Conservation (phyloP, 1,284 basidiomycete species). For the Austroboletus novae-zelandiae region DNA sequence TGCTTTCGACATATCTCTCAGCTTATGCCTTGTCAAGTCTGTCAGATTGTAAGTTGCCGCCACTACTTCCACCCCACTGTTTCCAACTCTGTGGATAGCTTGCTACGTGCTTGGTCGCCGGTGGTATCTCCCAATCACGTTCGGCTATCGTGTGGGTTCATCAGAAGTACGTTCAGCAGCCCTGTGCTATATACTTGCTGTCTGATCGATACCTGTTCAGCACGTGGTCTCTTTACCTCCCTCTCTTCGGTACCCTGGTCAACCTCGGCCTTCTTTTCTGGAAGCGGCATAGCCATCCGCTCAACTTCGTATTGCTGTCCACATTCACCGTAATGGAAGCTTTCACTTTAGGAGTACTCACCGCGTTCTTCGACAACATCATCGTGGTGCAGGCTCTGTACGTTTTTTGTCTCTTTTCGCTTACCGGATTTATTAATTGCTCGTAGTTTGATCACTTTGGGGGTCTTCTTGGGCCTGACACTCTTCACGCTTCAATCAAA, state of each 20-base stretch:
- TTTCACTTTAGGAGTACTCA: slow-evolving; percentile 73
- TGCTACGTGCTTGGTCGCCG: slow-evolving; percentile 69
- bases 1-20: slow-evolving; percentile 4
- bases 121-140: slow-evolving; percentile 58
- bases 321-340: slow-evolving; percentile 81
- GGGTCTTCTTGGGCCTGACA: slow-evolving; percentile 84
- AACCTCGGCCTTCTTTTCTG: slow-evolving; percentile 79
- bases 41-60: slow-evolving; percentile 57
- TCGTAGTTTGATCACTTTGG: slow-evolving; percentile 73
- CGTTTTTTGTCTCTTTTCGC: slow-evolving; percentile 27
- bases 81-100: slow-evolving; percentile 41
- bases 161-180: slow-evolving; percentile 49
- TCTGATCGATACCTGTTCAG: slow-evolving; percentile 37
- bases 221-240: slow-evolving; percentile 72
- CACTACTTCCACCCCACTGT: background rate
- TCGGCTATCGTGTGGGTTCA: slow-evolving; percentile 64
- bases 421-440: slow-evolving; percentile 12
- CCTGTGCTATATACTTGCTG: slow-evolving; percentile 2
- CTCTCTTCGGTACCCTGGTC: slow-evolving; percentile 71
- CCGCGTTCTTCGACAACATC: slow-evolving; percentile 73
- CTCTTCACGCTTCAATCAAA: slow-evolving; percentile 86
- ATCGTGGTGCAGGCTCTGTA: slow-evolving; percentile 85
- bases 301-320: slow-evolving; percentile 76
- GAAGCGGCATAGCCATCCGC: slow-evolving; percentile 84
- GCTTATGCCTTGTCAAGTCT: slow-evolving; percentile 42